Percentiles rank a stretch among this genome's conserved stretches.
Conservation (phyloP, 305 asterid genomes). For the Rubia tinctorum region DNA sequence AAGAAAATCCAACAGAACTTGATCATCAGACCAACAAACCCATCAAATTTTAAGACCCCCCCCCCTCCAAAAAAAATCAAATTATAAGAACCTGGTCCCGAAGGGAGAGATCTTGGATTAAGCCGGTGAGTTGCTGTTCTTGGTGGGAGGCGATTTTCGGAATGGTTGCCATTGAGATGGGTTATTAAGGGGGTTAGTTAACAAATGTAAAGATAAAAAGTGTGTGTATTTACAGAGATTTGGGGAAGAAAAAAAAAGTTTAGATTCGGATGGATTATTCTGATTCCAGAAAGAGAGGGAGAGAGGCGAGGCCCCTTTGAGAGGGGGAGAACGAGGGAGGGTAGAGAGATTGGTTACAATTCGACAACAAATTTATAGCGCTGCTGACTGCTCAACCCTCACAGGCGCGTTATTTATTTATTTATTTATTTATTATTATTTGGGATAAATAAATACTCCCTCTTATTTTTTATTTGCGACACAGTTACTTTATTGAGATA, state of each 20-base stretch:
- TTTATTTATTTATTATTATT: no score
- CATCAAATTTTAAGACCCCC: background rate
- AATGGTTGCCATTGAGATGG: constrained; percentile 2
- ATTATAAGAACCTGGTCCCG: background rate
- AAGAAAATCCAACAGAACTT: background rate
- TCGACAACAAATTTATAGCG: background rate
- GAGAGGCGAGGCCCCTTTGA: constrained; percentile 1
- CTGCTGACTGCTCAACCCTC: background rate
- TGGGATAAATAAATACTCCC: no score
- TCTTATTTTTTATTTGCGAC: no score
- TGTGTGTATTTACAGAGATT: constrained; percentile 8
- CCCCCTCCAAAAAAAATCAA: background rate
- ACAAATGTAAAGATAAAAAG: no score
- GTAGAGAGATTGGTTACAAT: background rate
- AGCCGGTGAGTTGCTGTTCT: background rate
- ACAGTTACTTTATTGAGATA: no score
- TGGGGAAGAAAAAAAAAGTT: background rate
- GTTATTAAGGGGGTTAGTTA: background rate
- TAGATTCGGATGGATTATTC: constrained; percentile 13
- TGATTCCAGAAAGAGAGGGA: constrained; percentile 9
- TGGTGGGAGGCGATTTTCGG: background rate
- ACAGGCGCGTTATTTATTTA: no score
- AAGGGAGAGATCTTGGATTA: constrained; percentile 5
- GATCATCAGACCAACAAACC: background rate
- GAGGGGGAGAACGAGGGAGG: background rate